Evolutionary conservation across 2,329 filamentous ascomycete genomes (phyloP).

Genomic region (Thermochaetoides dissita): DNA sequence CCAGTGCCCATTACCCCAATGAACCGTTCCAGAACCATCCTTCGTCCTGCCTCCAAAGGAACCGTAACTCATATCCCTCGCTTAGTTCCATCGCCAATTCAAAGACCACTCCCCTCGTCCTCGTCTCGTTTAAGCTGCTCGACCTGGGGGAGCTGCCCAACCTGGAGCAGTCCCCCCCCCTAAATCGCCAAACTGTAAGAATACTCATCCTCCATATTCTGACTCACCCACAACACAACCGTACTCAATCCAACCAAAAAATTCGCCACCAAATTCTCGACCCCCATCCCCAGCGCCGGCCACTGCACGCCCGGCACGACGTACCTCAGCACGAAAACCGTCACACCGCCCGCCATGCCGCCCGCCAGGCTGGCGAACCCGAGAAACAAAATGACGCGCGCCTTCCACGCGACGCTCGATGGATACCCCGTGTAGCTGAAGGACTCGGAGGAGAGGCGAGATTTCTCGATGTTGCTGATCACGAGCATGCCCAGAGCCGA

Average conservation of each 20-base stretch:
- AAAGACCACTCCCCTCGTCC: not conserved
- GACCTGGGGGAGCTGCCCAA: too few species aligned
- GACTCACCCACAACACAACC: constrained; percentile 53
- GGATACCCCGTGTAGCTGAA: constrained; percentile 42
- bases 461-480: constrained; percentile 57
- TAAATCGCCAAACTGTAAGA: constrained; percentile 52
- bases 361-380: constrained; percentile 52
- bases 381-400: constrained; percentile 51
- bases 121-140: not conserved
- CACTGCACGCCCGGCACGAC: constrained; percentile 41
- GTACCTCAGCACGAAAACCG: constrained; percentile 53
- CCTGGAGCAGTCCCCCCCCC: constrained; percentile 5
- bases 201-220: constrained; percentile 63
- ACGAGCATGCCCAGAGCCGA: constrained; percentile 55
- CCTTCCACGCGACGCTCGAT: constrained; percentile 53
- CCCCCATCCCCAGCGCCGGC: constrained; percentile 49
- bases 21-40: too few species aligned
- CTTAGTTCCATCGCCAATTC: too few species aligned
- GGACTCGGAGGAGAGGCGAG: constrained; percentile 47
- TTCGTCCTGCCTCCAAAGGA: too few species aligned
- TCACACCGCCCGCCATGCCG: constrained; percentile 56
- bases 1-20: too few species aligned
- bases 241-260: constrained; percentile 47
- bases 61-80: too few species aligned
- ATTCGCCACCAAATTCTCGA: constrained; percentile 54